These are phyloP conservation scores for Penicillium sp. DNA, from an alignment of 2,329 filamentous ascomycete species.

Conservation along the genomic window DNA sequence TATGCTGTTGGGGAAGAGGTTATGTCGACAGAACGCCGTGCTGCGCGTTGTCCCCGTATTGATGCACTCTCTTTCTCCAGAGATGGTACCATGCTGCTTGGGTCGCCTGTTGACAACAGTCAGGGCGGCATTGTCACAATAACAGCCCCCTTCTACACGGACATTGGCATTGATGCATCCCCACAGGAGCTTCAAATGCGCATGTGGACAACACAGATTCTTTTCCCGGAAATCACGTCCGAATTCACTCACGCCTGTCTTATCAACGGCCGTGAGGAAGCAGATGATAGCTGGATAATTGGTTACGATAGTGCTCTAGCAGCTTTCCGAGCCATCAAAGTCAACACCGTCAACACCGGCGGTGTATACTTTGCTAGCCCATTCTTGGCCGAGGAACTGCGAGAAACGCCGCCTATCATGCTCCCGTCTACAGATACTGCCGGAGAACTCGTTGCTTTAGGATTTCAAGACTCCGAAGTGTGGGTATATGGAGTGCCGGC, in stretches of 20 bases:
- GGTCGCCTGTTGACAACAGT: constrained; percentile 68
- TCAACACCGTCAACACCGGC: constrained; percentile 74
- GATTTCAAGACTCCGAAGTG: constrained; percentile 71
- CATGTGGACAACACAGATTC: constrained; percentile 82
- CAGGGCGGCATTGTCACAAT: constrained; percentile 74
- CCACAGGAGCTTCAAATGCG: constrained; percentile 66
- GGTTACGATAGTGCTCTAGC: constrained; percentile 77
- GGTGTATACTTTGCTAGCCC: constrained; percentile 80
- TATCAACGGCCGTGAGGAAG: constrained; percentile 54
- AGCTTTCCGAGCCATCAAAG: constrained; percentile 75
- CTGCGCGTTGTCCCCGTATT: constrained; percentile 77
- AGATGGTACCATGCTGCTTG: constrained; percentile 77
- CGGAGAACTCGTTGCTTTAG: constrained; percentile 73
- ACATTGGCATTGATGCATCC: constrained; percentile 54
- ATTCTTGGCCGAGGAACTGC: constrained; percentile 46
- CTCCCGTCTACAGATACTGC: constrained; percentile 69
- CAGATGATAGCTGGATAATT: constrained; percentile 74
- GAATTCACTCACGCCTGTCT: constrained; percentile 78
- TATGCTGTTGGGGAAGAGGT: constrained; percentile 70
- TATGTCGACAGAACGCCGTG: constrained; percentile 67
- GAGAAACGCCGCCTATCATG: constrained; percentile 69
- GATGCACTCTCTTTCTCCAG: constrained; percentile 75
- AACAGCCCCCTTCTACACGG: constrained; percentile 77
- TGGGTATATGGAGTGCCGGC: constrained; percentile 81
- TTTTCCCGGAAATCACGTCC: constrained; percentile 79